These are phyloP conservation scores for Planoprotostelium fungivorum DNA, from an alignment of 78 protist species.

Conservation along the genomic window DNA sequence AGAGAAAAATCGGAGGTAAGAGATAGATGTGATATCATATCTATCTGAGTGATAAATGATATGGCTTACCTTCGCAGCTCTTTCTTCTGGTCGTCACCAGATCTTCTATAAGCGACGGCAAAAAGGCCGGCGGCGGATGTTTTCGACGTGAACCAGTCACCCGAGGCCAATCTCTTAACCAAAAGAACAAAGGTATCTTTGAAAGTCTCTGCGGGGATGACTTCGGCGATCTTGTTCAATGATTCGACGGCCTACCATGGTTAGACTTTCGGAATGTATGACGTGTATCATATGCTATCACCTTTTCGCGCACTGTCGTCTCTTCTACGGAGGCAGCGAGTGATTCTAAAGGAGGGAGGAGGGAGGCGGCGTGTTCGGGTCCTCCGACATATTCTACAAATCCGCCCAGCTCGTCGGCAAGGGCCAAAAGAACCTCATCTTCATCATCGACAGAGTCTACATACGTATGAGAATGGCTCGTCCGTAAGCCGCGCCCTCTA, in stretches of 20 bases:
- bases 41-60: background rate
- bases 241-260: conserved; percentile 81
- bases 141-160: conserved; percentile 93
- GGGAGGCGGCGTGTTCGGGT: conserved; percentile 56
- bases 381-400: conserved; percentile 93
- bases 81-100: conserved; percentile 36
- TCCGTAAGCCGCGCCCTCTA: background rate
- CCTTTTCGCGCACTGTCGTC: conserved; percentile 93
- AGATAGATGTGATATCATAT: background rate
- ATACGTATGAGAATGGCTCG: background rate
- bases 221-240: conserved; percentile 50
- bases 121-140: conserved; percentile 89
- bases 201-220: conserved; percentile 37
- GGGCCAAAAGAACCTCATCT: conserved; percentile 90
- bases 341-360: conserved; percentile 83
- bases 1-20: background rate
- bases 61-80: conserved; percentile 63
- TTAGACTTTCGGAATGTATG: conserved; percentile 2
- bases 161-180: conserved; percentile 67
- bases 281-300: conserved; percentile 10
- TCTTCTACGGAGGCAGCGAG: conserved; percentile 89
- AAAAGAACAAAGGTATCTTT: conserved; percentile 61
- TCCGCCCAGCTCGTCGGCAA: conserved; percentile 90
- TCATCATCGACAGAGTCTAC: conserved; percentile 88
- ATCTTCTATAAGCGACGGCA: conserved; percentile 60